phyloP scores from a whole-genome alignment of 176 grass and related monocot genomes.

The Aegilops tauschii region DNA sequence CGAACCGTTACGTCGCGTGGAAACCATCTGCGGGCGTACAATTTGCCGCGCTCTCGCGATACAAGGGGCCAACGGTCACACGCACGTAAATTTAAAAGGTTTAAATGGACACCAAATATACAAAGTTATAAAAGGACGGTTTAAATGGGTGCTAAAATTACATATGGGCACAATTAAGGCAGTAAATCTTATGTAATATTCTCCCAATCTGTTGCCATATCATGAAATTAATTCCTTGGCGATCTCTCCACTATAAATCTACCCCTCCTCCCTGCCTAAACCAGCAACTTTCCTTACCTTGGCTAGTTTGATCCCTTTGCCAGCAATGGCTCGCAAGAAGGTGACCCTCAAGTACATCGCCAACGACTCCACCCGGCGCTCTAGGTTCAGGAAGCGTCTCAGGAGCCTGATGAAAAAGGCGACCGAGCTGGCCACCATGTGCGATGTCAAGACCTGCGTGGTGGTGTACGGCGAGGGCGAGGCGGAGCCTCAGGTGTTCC shows the following conservation, averaged over 20 bases:
- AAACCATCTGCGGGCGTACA: too few species aligned
- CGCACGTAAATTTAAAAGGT: too few species aligned
- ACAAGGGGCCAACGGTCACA: too few species aligned
- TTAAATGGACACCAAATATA: too few species aligned
- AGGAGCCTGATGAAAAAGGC: constrained; percentile 35
- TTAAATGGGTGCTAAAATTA: neutral
- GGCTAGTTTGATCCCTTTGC: neutral
- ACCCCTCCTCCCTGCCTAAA: neutral
- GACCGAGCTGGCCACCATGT: constrained; percentile 7
- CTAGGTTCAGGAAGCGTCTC: constrained; percentile 23
- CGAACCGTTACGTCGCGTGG: too few species aligned
- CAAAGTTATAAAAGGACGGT: too few species aligned
- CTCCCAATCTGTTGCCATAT: neutral
- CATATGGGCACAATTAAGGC: neutral
- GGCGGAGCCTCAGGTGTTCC: constrained; percentile 14
- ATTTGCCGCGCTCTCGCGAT: too few species aligned
- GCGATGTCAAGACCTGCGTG: neutral
- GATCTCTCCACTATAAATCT: neutral
- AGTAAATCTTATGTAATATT: neutral
- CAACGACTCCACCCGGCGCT: neutral
- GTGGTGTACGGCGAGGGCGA: constrained; percentile 28
- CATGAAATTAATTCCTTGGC: neutral
- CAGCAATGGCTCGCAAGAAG: constrained; percentile 32
- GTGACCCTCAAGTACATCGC: constrained; percentile 29
- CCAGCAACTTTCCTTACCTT: neutral